These are phyloP conservation scores for Aspergillus phoenicis DNA, from an alignment of 2,329 filamentous ascomycete genomes.

Conservation along the genomic window DNA sequence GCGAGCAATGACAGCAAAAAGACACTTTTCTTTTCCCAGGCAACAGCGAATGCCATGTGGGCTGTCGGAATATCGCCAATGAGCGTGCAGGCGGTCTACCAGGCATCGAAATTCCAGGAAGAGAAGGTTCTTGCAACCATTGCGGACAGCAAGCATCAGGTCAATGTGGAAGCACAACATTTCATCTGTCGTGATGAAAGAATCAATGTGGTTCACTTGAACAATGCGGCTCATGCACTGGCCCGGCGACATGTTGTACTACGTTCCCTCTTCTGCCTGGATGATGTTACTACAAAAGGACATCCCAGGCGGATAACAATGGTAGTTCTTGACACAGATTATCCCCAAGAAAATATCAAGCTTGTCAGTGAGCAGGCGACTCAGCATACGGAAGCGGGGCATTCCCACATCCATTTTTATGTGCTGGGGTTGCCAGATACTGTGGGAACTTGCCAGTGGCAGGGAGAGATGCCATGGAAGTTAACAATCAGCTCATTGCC, in stretches of 20 bases:
- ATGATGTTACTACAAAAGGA: neutral
- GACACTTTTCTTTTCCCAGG: neutral
- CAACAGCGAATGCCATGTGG: neutral
- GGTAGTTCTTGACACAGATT: neutral
- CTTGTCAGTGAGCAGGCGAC: neutral
- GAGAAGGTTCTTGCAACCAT: slow-evolving; percentile 9
- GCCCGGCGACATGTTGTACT: slow-evolving; percentile 1
- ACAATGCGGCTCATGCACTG: slow-evolving; percentile 1
- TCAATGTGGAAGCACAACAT: slow-evolving; percentile 10
- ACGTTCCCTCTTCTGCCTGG: slow-evolving; percentile 7
- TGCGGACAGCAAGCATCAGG: neutral
- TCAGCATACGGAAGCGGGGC: neutral
- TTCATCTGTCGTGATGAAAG: neutral
- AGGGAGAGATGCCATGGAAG: slow-evolving; percentile 9
- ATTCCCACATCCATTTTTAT: neutral
- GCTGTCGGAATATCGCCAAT: neutral
- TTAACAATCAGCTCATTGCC: neutral
- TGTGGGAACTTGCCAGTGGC: neutral
- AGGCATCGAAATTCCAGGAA: slow-evolving; percentile 8
- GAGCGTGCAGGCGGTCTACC: slow-evolving; percentile 1
- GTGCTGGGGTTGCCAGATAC: neutral
- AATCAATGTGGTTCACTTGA: neutral
- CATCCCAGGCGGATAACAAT: neutral
- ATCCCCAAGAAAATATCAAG: neutral
- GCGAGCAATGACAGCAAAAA: neutral